Percentiles rank a stretch among this genome's conserved stretches.
phyloP scores from a whole-genome alignment of 192 early-diverging fungal genomes.

The Backusella morwellensis region DNA sequence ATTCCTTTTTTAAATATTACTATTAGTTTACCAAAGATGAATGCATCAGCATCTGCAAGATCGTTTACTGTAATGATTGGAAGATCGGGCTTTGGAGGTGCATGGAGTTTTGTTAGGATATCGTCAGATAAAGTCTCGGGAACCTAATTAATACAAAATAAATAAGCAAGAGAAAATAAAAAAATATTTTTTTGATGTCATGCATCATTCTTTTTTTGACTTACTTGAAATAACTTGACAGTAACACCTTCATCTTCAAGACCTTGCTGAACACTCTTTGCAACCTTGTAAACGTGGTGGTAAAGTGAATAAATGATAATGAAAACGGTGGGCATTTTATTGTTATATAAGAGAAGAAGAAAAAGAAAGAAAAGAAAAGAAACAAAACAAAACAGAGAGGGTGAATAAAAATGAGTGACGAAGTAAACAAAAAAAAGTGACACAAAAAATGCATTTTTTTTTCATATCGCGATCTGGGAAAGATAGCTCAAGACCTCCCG shows the following conservation, averaged over 20 bases:
- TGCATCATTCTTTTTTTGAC: not conserved
- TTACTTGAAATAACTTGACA: slow-evolving; percentile 42
- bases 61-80: slow-evolving; percentile 42
- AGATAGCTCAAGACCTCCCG: not conserved
- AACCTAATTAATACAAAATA: slow-evolving; percentile 1
- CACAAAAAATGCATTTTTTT: not conserved
- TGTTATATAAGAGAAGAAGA: not conserved
- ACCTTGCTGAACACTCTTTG: slow-evolving; percentile 63
- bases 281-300: slow-evolving; percentile 70
- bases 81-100: slow-evolving; percentile 43
- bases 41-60: slow-evolving; percentile 47
- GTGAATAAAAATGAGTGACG: not conserved
- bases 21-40: slow-evolving; percentile 49
- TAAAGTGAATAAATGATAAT: slow-evolving; percentile 42
- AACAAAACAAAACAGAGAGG: not conserved
- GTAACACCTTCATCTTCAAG: slow-evolving; percentile 43
- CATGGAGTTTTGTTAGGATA: slow-evolving; percentile 52
- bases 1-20: not conserved
- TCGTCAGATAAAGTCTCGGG: slow-evolving; percentile 58
- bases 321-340: slow-evolving; percentile 30
- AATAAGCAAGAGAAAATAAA: not conserved
- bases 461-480: not conserved
- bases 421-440: not conserved
- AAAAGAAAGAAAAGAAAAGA: slow-evolving; percentile 12
- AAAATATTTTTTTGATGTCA: not conserved